A percentile compares a stretch with the other conserved stretches of the same genome.
Conservation (phyloP, 2,329 filamentous ascomycete genomes). For the Chaetomiaceae sp. region DNA sequence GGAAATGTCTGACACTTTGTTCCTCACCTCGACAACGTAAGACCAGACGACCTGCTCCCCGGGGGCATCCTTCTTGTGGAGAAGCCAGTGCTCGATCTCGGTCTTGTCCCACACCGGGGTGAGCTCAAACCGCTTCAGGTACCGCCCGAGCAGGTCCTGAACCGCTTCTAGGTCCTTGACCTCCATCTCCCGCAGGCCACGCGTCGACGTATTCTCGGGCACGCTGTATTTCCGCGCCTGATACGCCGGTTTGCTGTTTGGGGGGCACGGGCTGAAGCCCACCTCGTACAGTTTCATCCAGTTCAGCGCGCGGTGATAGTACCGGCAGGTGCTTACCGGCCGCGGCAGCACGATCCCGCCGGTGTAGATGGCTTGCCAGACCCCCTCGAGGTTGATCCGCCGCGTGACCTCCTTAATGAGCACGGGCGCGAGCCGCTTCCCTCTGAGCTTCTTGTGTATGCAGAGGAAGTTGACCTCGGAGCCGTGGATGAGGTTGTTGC, state of each 20-base stretch:
- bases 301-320: slow-evolving; percentile 89
- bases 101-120: slow-evolving; percentile 72
- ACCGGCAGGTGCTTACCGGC: slow-evolving; percentile 86
- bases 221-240: slow-evolving; percentile 84
- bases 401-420: slow-evolving; percentile 98
- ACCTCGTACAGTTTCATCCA: slow-evolving; percentile 96
- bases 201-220: slow-evolving; percentile 64
- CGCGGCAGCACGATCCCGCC: slow-evolving; percentile 86
- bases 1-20: neutral
- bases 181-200: slow-evolving; percentile 75
- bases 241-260: slow-evolving; percentile 74
- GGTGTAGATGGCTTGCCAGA: slow-evolving; percentile 95
- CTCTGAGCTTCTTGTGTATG: slow-evolving; percentile 94
- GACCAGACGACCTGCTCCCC: slow-evolving; percentile 85
- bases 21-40: slow-evolving; percentile 74
- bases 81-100: slow-evolving; percentile 83
- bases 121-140: slow-evolving; percentile 75
- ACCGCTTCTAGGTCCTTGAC: slow-evolving; percentile 71
- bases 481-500: slow-evolving; percentile 65
- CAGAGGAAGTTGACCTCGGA: slow-evolving; percentile 98
- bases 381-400: slow-evolving; percentile 75
- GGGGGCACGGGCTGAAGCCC: slow-evolving; percentile 83
- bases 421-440: slow-evolving; percentile 85
- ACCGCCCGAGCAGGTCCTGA: slow-evolving; percentile 65
- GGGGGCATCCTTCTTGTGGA: slow-evolving; percentile 58